A percentile compares a stretch with the other conserved stretches of the same genome.
These are phyloP conservation scores for Chaetomiaceae sp. DNA, from an alignment of 2,329 filamentous ascomycete genomes.

Conservation along the genomic window DNA sequence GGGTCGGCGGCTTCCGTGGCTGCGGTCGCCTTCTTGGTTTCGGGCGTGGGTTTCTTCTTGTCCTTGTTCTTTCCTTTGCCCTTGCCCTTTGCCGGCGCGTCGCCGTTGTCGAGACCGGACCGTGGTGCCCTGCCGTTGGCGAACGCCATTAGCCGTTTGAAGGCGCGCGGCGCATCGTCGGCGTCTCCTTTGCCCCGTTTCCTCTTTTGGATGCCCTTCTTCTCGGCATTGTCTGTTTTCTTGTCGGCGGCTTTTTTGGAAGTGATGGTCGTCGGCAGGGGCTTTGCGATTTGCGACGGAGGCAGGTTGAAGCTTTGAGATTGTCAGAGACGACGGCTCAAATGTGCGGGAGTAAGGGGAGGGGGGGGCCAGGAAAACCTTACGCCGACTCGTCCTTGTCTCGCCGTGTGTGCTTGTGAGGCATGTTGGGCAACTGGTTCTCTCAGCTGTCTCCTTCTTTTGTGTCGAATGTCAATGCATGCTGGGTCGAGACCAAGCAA, in stretches of 20 bases:
- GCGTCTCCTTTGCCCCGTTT: slow-evolving; percentile 40
- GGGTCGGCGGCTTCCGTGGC: slow-evolving; percentile 16
- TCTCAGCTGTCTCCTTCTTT: not conserved
- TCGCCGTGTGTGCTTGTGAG: slow-evolving; percentile 78
- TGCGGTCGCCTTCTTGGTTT: not conserved
- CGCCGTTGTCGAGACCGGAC: slow-evolving; percentile 69
- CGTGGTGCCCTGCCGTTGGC: slow-evolving; percentile 56
- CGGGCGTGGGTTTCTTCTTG: slow-evolving; percentile 26
- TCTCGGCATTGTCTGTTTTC: slow-evolving; percentile 25
- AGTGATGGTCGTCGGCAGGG: slow-evolving; percentile 43
- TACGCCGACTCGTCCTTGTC: slow-evolving; percentile 52
- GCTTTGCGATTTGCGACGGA: slow-evolving; percentile 43
- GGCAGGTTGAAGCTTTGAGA: slow-evolving; percentile 45
- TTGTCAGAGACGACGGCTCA: not conserved
- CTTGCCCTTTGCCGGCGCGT: slow-evolving; percentile 30
- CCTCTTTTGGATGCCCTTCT: slow-evolving; percentile 43
- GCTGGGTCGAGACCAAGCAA: not conserved
- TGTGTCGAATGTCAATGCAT: not conserved
- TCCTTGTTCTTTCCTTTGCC: slow-evolving; percentile 27
- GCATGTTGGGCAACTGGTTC: slow-evolving; percentile 50
- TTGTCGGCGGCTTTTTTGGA: slow-evolving; percentile 35
- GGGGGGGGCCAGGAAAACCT: slow-evolving; percentile 8
- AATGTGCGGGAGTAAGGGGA: not conserved
- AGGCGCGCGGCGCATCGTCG: slow-evolving; percentile 85
- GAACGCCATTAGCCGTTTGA: slow-evolving; percentile 77